phyloP scores from a whole-genome alignment of 148 eudicot species.

The Rhododendron williamsianum region DNA sequence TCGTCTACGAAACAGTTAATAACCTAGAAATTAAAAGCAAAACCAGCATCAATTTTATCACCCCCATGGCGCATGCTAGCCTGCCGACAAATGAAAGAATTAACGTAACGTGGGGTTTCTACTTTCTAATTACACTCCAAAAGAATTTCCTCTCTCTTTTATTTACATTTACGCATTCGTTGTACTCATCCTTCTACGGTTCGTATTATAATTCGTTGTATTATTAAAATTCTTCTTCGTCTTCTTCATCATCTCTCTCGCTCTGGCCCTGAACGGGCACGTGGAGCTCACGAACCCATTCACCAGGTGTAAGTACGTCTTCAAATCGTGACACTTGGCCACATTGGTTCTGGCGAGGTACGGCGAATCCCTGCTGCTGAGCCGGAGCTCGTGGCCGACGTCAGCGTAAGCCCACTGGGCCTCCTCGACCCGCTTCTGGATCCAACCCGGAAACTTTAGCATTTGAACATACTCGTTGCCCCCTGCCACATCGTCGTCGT shows the following conservation, averaged over 20 bases:
- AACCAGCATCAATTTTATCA: background rate
- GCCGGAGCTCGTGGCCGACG: slow-evolving; percentile 69
- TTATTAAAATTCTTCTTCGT: background rate
- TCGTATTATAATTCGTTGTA: background rate
- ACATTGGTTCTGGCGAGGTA: slow-evolving; percentile 28
- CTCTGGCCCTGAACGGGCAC: slow-evolving; percentile 50
- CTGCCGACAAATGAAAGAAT: background rate
- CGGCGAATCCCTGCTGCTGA: slow-evolving; percentile 36
- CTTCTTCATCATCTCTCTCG: slow-evolving; percentile 36
- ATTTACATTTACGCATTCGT: background rate
- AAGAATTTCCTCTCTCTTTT: background rate
- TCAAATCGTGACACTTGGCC: slow-evolving; percentile 75
- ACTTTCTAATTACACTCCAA: background rate
- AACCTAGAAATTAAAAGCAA: background rate
- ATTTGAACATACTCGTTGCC: background rate
- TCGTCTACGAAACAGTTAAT: background rate
- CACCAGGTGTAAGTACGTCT: slow-evolving; percentile 71
- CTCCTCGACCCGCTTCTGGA: slow-evolving; percentile 39
- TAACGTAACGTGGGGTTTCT: background rate
- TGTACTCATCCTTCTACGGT: background rate
- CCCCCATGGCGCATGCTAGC: background rate
- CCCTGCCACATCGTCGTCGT: background rate
- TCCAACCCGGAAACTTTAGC: slow-evolving; percentile 33
- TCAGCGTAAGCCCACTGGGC: slow-evolving; percentile 76
- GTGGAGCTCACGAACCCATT: slow-evolving; percentile 37